Evolutionary conservation across 257 asterid genomes (phyloP), one percentile per base, ranked within the genome.

Genomic region (Salvia miltiorrhiza): DNA sequence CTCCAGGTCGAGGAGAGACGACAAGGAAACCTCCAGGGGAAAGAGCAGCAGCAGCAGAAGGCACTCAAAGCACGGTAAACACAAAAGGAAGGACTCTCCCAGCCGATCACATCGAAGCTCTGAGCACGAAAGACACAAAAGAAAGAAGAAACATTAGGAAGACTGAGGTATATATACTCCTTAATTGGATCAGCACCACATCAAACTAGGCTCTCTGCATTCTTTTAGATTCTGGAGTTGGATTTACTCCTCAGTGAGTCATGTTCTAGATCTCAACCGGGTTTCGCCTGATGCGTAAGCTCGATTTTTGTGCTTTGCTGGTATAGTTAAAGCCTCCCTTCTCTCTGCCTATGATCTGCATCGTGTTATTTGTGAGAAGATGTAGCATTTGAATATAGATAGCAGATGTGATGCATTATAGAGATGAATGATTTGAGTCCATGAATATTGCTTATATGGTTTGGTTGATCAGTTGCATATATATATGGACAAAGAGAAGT

Each of bases 11-110:
- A 78, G 80, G 79, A 79, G 75, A 73, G 82, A 81, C 59, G 87
- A 80, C 24, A 88, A 85, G 76, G 76, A 77, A 30, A 66, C 81
- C 28, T 69, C 82, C 13, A 73, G 77, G 50, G 89, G 80, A 43
- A 86, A 80, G 78, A 81, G 88, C 70, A 79, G 96, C 75, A 79
- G 96, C 75, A 81, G 88, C 73, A 79, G 81, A 76, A 88, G 80
- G 66, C 94, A 71, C 58, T 79, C 95, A 23, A 90, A 88, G 85
- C 94, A 88, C 76, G 83, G 64, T 65, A 90, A 85, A 70, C 89
- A 84, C 74, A 80, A 82, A 68, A 73, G 85, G 70, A 80, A 81
- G 69, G 92, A 84, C 55, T 83, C 95, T 54, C 77, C 88, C 30
- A 71, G 77, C 58, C 84, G 81, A 81, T 86, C 95, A 61, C 85